These are phyloP conservation scores for Euphorbia schlechtendalii DNA, from an alignment of 441 rosid species.

Conservation along the genomic window DNA sequence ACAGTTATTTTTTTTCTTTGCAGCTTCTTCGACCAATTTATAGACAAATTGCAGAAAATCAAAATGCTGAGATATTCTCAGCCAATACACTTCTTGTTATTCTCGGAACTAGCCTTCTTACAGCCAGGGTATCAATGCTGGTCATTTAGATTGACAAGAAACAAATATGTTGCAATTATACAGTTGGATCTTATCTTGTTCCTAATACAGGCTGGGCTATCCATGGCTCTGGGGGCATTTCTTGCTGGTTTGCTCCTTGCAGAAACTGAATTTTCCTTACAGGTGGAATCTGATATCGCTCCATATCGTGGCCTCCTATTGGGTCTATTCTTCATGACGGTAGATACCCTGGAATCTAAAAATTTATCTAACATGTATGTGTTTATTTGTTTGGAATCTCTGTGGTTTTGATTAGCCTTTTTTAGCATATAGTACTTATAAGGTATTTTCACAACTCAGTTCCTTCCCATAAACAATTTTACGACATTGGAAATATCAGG, in stretches of 20 bases:
- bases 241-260: slow-evolving; percentile 98
- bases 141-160: slow-evolving; percentile 20
- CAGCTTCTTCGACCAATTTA: slow-evolving; percentile 99
- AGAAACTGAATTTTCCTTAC: slow-evolving; percentile 97
- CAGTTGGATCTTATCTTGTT: slow-evolving; percentile 16
- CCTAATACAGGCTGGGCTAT: slow-evolving; percentile 86
- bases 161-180: slow-evolving; percentile 6
- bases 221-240: slow-evolving; percentile 99
- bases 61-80: slow-evolving; percentile 97
- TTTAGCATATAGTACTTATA: neutral
- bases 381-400: neutral
- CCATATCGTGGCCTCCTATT: slow-evolving; percentile 95
- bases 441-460: neutral
- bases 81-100: slow-evolving; percentile 96
- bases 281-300: slow-evolving; percentile 99
- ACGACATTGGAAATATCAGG: neutral
- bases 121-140: slow-evolving; percentile 74
- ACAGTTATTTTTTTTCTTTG: slow-evolving; percentile 21
- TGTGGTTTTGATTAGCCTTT: neutral
- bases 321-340: slow-evolving; percentile 99
- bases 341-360: slow-evolving; percentile 23
- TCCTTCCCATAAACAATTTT: neutral
- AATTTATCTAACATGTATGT: neutral
- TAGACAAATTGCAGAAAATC: slow-evolving; percentile 95
- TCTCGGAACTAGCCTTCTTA: slow-evolving; percentile 96